Base-by-base conservation (phyloP, 1,284 basidiomycete species). In the Apiotrichum akiyoshidainum region DNA sequence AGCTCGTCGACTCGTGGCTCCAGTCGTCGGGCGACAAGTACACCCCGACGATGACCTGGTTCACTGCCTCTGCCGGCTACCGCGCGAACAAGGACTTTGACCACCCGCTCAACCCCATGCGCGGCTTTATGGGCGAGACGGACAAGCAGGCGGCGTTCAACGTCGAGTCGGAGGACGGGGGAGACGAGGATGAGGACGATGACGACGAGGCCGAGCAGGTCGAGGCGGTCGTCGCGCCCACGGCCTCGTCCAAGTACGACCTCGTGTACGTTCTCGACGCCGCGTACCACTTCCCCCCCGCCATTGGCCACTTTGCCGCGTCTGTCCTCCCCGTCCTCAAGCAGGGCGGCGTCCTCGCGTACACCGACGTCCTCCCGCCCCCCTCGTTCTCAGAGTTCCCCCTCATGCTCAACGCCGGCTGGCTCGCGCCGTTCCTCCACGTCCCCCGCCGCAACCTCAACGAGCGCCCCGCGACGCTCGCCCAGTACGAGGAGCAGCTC, bases 211-310 rank as follows among this genome's bases (percentile, higher is more conserved):
- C 16, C 14, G 17, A 22, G n/a, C 14, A 35, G 16, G 19, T 11
- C 42, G 14, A 46, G 21, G 19, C 2, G 22, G 13, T 6, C 14
- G n/a, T 12, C 26, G 33, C 44, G 8, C 5, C 44, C 12, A 42
- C 26, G n/a, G 14, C 34, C 5, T 5, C 46, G 9, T 52, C 73
- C 16, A 64, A 65, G 17, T 79, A 74, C 65, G 72, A 76, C 61
- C 68, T 76, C 41, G 68, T 79, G 40, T 74, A 76, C 65, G 68
- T 85, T 7, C 79, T 88, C 33, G 87, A 89, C 68, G 87, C 86
- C 59, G 85, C 86, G 2, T 88, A 87, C 69, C 87, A 89, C 70
- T 87, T 87, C 70, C 69, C 79, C 10, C 83, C 84, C 1, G 80
- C 85, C 21, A 58, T 71, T 16, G 60, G 60, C 5, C 83, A 86